These are phyloP conservation scores for Citrus hindsii DNA, from an alignment of 345 rosid species.

Conservation along the genomic window DNA sequence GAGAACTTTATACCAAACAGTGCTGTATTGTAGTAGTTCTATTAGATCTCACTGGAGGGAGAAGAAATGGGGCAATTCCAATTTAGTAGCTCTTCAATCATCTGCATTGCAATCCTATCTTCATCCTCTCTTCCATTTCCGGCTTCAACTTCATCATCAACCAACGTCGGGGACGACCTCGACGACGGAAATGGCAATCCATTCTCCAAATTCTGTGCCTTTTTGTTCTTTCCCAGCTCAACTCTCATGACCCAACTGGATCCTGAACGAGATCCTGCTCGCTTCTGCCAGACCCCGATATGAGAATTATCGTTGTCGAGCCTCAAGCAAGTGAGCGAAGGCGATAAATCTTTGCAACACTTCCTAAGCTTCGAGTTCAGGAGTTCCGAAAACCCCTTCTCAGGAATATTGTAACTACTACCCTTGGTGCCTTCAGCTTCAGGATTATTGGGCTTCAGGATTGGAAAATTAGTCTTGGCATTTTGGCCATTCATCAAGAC, in stretches of 20 bases:
- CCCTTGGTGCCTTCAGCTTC: neutral
- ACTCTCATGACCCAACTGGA: constrained; percentile 70
- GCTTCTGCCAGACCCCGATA: constrained; percentile 77
- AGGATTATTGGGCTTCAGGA: neutral
- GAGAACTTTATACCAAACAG: neutral
- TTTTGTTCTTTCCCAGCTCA: constrained; percentile 42
- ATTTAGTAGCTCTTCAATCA: constrained; percentile 70
- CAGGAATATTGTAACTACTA: constrained; percentile 7
- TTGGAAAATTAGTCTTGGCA: constrained; percentile 72
- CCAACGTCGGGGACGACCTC: neutral
- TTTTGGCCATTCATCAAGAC: constrained; percentile 63
- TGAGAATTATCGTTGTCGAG: constrained; percentile 64
- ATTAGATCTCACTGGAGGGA: neutral
- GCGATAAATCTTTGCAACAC: constrained; percentile 52
- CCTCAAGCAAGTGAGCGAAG: constrained; percentile 67
- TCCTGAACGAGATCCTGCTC: constrained; percentile 50
- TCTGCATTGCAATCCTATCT: constrained; percentile 60
- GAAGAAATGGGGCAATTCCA: constrained; percentile 40
- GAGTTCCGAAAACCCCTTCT: constrained; percentile 44
- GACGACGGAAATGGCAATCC: constrained; percentile 11
- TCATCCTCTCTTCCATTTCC: constrained; percentile 36
- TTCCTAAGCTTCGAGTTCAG: constrained; percentile 55
- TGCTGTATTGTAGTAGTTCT: neutral
- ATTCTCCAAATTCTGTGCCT: constrained; percentile 10
- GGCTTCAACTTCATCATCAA: constrained; percentile 16